phyloP scores from a whole-genome alignment of 2,329 filamentous ascomycete genomes.

The Penicillium palitans region DNA sequence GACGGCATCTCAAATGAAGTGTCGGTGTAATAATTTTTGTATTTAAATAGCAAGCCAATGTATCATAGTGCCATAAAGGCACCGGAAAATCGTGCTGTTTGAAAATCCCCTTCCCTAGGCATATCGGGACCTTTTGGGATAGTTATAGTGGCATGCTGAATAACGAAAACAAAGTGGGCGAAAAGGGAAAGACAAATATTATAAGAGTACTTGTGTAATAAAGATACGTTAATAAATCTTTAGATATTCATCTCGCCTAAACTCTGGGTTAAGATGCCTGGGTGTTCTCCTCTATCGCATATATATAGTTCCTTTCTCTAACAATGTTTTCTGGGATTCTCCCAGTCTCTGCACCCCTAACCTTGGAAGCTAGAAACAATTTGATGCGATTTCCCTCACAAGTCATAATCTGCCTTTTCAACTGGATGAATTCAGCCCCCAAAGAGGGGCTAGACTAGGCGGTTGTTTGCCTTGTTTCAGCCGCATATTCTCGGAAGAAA shows the following conservation, averaged over 20 bases:
- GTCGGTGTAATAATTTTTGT: constrained; percentile 19
- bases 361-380: too few species aligned
- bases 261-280: not conserved
- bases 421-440: too few species aligned
- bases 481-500: too few species aligned
- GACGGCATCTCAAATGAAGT: constrained; percentile 31
- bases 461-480: too few species aligned
- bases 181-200: not conserved
- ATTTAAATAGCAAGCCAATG: not conserved
- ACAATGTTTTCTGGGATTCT: too few species aligned
- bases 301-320: too few species aligned
- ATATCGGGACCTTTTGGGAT: not conserved
- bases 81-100: too few species aligned
- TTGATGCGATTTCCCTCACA: too few species aligned
- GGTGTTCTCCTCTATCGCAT: not conserved
- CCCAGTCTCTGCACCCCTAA: too few species aligned
- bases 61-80: not conserved
- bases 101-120: not conserved
- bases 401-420: too few species aligned
- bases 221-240: too few species aligned
- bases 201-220: not conserved
- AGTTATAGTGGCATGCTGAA: not conserved
- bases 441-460: too few species aligned
- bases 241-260: not conserved
- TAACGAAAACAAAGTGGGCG: not conserved